These are phyloP conservation scores for Paraphoma chrysanthemicola DNA, from an alignment of 2,329 filamentous ascomycete species.

Conservation along the genomic window DNA sequence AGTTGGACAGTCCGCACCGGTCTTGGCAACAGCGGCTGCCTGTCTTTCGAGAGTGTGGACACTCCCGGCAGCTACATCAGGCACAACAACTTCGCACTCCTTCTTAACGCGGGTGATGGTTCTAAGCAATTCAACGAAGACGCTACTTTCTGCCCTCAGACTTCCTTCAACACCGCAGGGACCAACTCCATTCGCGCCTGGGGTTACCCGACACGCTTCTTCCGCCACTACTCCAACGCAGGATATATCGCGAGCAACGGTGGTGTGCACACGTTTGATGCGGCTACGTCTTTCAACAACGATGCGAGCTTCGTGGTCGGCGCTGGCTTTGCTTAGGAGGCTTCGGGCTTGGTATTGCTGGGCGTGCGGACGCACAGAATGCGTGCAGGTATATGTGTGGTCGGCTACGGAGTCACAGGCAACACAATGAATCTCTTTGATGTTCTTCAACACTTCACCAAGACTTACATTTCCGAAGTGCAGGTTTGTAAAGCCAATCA, in stretches of 20 bases:
- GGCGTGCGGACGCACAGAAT: not conserved
- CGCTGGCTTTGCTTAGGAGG: slow-evolving; percentile 11
- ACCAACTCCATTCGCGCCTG: slow-evolving; percentile 61
- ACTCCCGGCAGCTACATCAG: slow-evolving; percentile 65
- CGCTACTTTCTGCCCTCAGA: slow-evolving; percentile 67
- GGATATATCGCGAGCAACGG: slow-evolving; percentile 62
- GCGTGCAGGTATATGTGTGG: not conserved
- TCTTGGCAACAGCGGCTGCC: slow-evolving; percentile 64
- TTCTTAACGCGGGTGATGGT: slow-evolving; percentile 60
- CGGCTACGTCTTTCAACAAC: slow-evolving; percentile 56
- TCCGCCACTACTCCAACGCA: slow-evolving; percentile 61
- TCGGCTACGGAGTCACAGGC: not conserved
- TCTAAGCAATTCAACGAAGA: slow-evolving; percentile 66
- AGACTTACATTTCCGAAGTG: not conserved
- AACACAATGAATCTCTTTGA: not conserved
- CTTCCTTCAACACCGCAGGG: slow-evolving; percentile 60
- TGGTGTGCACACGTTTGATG: slow-evolving; percentile 63
- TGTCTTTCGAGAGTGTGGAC: slow-evolving; percentile 67
- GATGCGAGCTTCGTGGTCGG: slow-evolving; percentile 58
- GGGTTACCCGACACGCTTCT: slow-evolving; percentile 66
- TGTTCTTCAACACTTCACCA: not conserved
- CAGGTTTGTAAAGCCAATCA: not conserved
- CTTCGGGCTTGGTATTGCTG: not conserved
- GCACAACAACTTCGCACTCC: slow-evolving; percentile 62
- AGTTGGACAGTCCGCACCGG: slow-evolving; percentile 66